Evolutionary conservation across 495 filamentous ascomycete genomes (phyloP).

Genomic region (Penicillium waksmanii): DNA sequence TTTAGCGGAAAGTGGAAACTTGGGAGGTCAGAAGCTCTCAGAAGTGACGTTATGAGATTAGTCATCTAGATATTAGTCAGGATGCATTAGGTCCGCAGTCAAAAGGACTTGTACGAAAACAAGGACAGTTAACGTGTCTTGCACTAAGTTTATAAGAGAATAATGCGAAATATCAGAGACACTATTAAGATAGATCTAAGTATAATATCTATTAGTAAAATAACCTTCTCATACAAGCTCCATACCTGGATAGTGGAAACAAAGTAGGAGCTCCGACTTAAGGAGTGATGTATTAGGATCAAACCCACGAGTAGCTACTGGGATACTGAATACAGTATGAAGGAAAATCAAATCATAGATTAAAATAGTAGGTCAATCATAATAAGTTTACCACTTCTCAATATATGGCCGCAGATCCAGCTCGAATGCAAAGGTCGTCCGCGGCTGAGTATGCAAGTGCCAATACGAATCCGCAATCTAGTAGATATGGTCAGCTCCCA

Average conservation of each 20-base stretch:
- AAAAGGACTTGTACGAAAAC: no score
- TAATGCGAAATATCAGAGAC: neutral
- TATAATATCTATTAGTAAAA: no score
- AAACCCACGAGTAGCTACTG: no score
- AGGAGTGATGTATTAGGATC: no score
- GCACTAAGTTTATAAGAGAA: no score
- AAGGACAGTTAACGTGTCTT: no score
- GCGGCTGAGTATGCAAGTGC: conserved; percentile 84
- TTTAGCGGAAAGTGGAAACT: neutral
- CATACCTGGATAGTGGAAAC: no score
- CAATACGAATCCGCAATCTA: conserved; percentile 92
- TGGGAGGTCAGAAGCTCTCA: neutral
- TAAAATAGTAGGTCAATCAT: neutral
- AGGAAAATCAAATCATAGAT: neutral
- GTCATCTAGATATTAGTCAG: neutral
- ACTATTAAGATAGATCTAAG: neutral
- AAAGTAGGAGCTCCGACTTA: no score
- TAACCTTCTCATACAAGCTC: no score
- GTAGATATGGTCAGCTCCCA: conserved; percentile 17
- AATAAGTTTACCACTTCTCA: conserved; percentile 67
- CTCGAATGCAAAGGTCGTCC: conserved; percentile 81
- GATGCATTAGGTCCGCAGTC: neutral
- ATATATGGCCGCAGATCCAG: conserved; percentile 79
- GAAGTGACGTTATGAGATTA: conserved; percentile 1
- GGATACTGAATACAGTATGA: no score